These are phyloP conservation scores for Linderniella brevidens DNA, from an alignment of 257 asterid species.

Conservation along the genomic window DNA sequence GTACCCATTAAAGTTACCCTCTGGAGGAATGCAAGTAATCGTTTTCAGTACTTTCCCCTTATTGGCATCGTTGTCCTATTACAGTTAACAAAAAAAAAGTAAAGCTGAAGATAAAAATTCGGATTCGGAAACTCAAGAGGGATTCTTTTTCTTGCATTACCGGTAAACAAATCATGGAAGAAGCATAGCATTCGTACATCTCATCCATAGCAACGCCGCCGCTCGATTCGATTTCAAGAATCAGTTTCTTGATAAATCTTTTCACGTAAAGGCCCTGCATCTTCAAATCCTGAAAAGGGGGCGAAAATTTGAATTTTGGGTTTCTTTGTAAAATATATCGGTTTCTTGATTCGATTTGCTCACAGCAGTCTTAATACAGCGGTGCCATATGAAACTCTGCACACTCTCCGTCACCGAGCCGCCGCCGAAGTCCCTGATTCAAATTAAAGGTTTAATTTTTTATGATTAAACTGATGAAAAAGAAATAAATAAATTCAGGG, in stretches of 20 bases:
- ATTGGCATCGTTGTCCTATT: slow-evolving; percentile 34
- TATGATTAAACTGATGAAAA: not conserved
- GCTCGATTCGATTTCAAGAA: slow-evolving; percentile 50
- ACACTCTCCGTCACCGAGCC: slow-evolving; percentile 50
- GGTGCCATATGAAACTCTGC: slow-evolving; percentile 61
- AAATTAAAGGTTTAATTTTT: not conserved
- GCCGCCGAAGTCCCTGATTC: slow-evolving; percentile 51
- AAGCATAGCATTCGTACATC: slow-evolving; percentile 55
- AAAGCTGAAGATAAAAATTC: not conserved
- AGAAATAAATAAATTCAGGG: not conserved
- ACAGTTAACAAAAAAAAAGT: not conserved
- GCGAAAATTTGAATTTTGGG: not conserved
- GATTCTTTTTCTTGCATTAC: slow-evolving; percentile 12
- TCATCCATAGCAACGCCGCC: slow-evolving; percentile 64
- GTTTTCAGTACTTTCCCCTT: slow-evolving; percentile 50
- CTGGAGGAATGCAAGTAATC: slow-evolving; percentile 57
- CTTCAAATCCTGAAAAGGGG: slow-evolving; percentile 26
- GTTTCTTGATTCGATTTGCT: slow-evolving; percentile 7
- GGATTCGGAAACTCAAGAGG: not conserved
- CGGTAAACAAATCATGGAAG: slow-evolving; percentile 36
- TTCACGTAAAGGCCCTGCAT: slow-evolving; percentile 38
- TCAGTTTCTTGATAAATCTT: slow-evolving; percentile 63
- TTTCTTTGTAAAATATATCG: not conserved
- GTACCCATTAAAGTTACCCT: slow-evolving; percentile 19
- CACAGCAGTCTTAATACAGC: slow-evolving; percentile 45